Conservation (phyloP, 139 green algal genomes). For the Zygnema circumcarinatum region DNA sequence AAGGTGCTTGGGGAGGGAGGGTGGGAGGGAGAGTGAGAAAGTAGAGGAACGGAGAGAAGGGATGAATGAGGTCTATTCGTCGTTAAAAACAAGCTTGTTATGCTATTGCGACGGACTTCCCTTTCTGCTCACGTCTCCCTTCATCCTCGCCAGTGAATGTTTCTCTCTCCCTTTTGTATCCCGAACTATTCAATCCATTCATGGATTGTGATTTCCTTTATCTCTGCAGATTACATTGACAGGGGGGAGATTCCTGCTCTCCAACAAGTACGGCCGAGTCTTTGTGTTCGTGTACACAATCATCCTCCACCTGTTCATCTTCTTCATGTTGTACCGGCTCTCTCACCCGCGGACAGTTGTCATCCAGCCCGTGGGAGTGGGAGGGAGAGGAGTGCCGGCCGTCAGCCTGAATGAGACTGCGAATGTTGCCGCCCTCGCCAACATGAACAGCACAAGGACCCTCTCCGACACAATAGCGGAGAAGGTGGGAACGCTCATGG, state of each 20-base stretch:
- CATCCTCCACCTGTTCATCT: constrained; percentile 83
- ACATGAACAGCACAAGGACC: no score
- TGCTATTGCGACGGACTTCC: no score
- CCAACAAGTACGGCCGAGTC: constrained; percentile 62
- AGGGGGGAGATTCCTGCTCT: constrained; percentile 49
- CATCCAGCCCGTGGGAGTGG: background rate
- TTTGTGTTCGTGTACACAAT: constrained; percentile 87
- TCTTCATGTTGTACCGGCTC: constrained; percentile 51
- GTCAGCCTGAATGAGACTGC: background rate
- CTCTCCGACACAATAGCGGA: constrained; percentile 5
- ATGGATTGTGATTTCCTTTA: no score
- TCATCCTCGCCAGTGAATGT: no score
- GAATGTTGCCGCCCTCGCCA: background rate
- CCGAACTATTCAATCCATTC: no score
- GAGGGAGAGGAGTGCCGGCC: background rate
- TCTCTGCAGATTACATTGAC: constrained; percentile 55
- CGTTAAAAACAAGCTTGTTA: no score
- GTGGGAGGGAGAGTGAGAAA: no score
- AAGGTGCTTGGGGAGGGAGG: no score
- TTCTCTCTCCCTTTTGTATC: no score
- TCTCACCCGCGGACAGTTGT: constrained; percentile 20
- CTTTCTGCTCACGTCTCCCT: no score
- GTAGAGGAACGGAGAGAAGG: no score
- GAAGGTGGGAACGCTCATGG: constrained; percentile 2
- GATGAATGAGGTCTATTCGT: no score